Conservation (phyloP, 257 asterid species). For the Solanum tacnaense region DNA sequence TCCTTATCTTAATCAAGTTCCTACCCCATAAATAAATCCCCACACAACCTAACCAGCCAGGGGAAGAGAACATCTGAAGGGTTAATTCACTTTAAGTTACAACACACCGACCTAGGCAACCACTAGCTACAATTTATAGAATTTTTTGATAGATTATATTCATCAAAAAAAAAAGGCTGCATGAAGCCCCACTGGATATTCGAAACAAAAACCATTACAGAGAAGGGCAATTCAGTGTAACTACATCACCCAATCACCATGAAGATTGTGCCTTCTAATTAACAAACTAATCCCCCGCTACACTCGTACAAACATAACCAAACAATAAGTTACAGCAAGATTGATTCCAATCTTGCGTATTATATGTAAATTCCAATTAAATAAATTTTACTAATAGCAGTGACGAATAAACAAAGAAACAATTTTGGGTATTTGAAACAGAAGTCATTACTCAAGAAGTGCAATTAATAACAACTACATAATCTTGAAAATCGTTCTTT, state of each 20-base stretch:
- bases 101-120: background rate
- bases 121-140: background rate
- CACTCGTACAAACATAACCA: background rate
- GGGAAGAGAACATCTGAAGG: background rate
- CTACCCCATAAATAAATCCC: background rate
- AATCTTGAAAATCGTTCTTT: background rate
- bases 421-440: background rate
- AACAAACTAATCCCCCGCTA: background rate
- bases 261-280: background rate
- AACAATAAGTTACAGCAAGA: background rate
- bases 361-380: background rate
- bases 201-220: background rate
- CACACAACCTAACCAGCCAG: background rate
- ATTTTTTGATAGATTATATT: background rate
- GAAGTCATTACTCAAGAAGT: background rate
- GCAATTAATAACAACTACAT: background rate
- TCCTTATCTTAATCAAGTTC: background rate
- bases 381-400: background rate
- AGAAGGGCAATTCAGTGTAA: background rate
- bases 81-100: background rate
- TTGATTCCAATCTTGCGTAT: background rate
- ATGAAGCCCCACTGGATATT: background rate
- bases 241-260: background rate
- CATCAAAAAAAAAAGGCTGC: background rate
- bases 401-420: background rate